Percentiles rank a stretch among this genome's conserved stretches.
These are phyloP conservation scores for Lignosus rhinocerotis DNA, from an alignment of 1,284 basidiomycete genomes.

Conservation along the genomic window DNA sequence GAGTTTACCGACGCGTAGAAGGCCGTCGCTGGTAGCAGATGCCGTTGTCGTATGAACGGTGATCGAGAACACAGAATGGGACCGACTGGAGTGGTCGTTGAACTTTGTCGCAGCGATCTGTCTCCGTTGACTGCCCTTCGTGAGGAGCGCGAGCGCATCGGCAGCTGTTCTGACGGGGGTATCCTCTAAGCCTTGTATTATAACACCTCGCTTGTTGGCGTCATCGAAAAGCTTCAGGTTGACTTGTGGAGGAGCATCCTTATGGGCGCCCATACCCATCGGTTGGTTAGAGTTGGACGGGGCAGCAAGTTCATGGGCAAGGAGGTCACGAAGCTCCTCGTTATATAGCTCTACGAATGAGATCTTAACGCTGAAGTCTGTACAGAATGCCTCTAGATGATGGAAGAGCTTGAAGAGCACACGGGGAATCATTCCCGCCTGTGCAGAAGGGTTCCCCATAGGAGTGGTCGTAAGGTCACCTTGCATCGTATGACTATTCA, in stretches of 20 bases:
- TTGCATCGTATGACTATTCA: constrained; percentile 87
- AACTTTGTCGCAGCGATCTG: constrained; percentile 98
- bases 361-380: constrained; percentile 93
- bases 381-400: constrained; percentile 73
- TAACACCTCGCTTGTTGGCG: constrained; percentile 80
- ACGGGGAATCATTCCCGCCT: constrained; percentile 98
- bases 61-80: constrained; percentile 97
- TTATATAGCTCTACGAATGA: constrained; percentile 99
- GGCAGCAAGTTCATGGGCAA: constrained; percentile 71
- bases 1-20: constrained; percentile 92
- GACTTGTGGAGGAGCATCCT: constrained; percentile 44
- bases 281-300: constrained; percentile 64
- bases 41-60: constrained; percentile 93
- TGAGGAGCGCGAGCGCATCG: constrained; percentile 84
- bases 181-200: constrained; percentile 96
- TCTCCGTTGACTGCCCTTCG: constrained; percentile 86
- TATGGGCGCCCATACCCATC: constrained; percentile 59
- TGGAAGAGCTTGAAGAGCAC: constrained; percentile 92
- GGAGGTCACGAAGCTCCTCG: constrained; percentile 95
- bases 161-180: constrained; percentile 80
- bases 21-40: constrained; percentile 79
- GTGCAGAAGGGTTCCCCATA: constrained; percentile 83
- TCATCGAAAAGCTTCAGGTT: constrained; percentile 95
- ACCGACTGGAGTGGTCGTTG: constrained; percentile 97
- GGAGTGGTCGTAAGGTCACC: constrained; percentile 84